phyloP scores from a whole-genome alignment of 345 rosid species.

The Pistacia atlantica region DNA sequence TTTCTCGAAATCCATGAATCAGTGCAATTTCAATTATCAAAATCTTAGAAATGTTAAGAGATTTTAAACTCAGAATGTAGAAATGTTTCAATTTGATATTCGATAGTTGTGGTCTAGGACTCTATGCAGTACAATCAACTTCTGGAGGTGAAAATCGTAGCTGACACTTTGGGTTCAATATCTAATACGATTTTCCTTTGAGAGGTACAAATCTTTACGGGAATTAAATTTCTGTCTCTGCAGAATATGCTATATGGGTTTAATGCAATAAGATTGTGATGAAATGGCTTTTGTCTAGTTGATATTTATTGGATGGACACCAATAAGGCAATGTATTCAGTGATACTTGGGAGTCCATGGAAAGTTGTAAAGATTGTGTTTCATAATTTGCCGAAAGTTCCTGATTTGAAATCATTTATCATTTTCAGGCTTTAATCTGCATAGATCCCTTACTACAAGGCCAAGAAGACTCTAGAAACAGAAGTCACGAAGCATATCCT shows the following conservation, averaged over 20 bases:
- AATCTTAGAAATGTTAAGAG: too few relatives aligned
- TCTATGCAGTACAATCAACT: conserved; percentile 88
- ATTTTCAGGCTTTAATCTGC: conserved; percentile 69
- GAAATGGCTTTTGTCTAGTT: neutral
- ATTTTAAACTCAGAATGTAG: too few relatives aligned
- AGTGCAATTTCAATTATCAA: too few relatives aligned
- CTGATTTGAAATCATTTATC: conserved; percentile 3
- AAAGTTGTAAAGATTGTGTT: neutral
- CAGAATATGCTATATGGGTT: too few relatives aligned
- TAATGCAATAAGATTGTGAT: neutral
- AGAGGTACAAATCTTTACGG: neutral
- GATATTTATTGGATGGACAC: neutral
- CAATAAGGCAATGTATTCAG: neutral
- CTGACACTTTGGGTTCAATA: too few relatives aligned
- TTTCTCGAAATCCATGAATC: too few relatives aligned
- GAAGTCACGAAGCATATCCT: conserved; percentile 61
- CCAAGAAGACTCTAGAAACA: conserved; percentile 75
- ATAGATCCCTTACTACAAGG: conserved; percentile 84
- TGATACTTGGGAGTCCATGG: neutral
- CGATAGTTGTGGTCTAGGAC: conserved; percentile 49
- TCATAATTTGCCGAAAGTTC: conserved; percentile 3
- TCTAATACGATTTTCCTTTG: too few relatives aligned
- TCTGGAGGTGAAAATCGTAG: conserved; percentile 77
- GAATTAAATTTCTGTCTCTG: neutral
- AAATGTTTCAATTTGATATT: neutral